Conservation (phyloP, 495 filamentous ascomycete genomes). For the Aspergillus bridgeri region DNA sequence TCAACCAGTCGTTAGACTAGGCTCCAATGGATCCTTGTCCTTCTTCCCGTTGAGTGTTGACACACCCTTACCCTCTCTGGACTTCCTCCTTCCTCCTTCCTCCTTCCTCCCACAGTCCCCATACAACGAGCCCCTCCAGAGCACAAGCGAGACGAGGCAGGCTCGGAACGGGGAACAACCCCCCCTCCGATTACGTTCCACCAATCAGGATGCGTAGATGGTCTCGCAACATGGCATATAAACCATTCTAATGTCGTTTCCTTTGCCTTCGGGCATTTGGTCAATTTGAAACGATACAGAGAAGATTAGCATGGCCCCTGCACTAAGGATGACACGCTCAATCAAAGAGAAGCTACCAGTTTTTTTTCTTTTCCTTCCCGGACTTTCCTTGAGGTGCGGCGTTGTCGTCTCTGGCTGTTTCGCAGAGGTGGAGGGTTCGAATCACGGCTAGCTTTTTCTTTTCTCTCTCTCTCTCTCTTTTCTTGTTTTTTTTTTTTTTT, state of each 20-base stretch:
- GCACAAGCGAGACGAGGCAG: too few species aligned
- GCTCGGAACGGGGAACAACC: background rate
- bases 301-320: conserved; percentile 99
- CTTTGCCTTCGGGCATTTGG: conserved; percentile 71
- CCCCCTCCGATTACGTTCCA: background rate
- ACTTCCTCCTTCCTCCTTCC: too few species aligned
- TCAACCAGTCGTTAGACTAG: too few species aligned
- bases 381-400: conserved; percentile 17
- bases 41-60: too few species aligned
- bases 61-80: too few species aligned
- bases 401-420: background rate
- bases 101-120: too few species aligned
- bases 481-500: too few species aligned
- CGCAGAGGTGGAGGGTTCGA: conserved; percentile 14
- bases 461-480: too few species aligned
- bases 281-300: conserved; percentile 82
- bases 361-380: conserved; percentile 52
- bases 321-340: conserved; percentile 99
- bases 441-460: conserved; percentile 1
- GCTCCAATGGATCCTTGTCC: too few species aligned
- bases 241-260: conserved; percentile 11
- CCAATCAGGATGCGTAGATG: conserved; percentile 11
- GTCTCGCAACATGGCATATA: conserved; percentile 19
- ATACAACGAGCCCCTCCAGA: too few species aligned
- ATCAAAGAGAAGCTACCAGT: conserved; percentile 93